A percentile compares a stretch with the other conserved stretches of the same genome.
These are phyloP conservation scores for Debaryomycetaceae sp. DNA, from an alignment of 1,139 yeast genomes.

Conservation along the genomic window DNA sequence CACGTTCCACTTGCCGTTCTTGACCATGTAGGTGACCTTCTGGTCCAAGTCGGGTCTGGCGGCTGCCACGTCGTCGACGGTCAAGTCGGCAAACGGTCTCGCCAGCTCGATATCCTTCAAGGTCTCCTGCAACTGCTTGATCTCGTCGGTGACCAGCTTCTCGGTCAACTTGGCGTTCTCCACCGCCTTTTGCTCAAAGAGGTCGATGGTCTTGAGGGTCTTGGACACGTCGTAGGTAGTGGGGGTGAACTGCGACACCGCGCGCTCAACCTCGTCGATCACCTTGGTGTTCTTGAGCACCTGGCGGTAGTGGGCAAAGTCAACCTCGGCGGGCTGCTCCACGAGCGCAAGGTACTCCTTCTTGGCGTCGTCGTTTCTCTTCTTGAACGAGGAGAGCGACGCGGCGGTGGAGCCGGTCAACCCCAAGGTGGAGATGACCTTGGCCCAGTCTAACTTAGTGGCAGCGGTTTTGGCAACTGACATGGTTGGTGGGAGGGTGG, in stretches of 20 bases:
- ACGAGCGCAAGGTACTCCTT: slow-evolving; percentile 67
- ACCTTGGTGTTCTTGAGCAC: slow-evolving; percentile 78
- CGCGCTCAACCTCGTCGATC: slow-evolving; percentile 76
- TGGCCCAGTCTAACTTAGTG: slow-evolving; percentile 92
- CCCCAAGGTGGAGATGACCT: slow-evolving; percentile 83
- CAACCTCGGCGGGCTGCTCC: slow-evolving; percentile 71
- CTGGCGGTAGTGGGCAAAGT: slow-evolving; percentile 75
- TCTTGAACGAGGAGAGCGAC: slow-evolving; percentile 86
- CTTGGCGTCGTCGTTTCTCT: slow-evolving; percentile 98
- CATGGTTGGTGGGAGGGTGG: too few species aligned
- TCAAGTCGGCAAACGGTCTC: slow-evolving; percentile 95
- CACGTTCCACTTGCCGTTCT: slow-evolving; percentile 96
- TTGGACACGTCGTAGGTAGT: slow-evolving; percentile 80
- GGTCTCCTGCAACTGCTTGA: slow-evolving; percentile 80
- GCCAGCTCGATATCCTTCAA: slow-evolving; percentile 92
- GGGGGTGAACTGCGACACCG: slow-evolving; percentile 74
- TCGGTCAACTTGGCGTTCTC: slow-evolving; percentile 96
- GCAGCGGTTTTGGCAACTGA: slow-evolving; percentile 69
- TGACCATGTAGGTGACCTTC: slow-evolving; percentile 91
- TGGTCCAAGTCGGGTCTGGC: slow-evolving; percentile 98
- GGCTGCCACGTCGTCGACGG: slow-evolving; percentile 88
- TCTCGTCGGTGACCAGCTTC: slow-evolving; percentile 79
- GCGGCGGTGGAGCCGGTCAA: slow-evolving; percentile 90
- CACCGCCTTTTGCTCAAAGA: slow-evolving; percentile 91
- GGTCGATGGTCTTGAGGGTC: slow-evolving; percentile 87